phyloP scores from a whole-genome alignment of 2,329 filamentous ascomycete species.

The Shiraia bambusicola region DNA sequence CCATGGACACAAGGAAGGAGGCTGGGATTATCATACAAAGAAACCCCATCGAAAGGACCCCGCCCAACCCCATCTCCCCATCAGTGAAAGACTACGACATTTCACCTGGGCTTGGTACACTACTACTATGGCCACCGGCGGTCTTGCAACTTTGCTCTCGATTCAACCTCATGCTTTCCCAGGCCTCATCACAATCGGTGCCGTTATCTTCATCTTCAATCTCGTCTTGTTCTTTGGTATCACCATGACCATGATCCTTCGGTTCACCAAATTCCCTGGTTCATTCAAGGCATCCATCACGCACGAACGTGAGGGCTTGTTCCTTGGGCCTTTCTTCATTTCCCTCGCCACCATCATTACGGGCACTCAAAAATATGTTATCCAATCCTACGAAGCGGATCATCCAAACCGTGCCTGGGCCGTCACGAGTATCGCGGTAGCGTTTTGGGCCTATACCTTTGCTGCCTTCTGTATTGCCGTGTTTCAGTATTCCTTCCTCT shows the following conservation, averaged over 20 bases:
- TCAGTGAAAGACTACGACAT: constrained; percentile 34
- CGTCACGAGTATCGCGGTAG: constrained; percentile 41
- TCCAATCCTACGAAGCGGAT: constrained; percentile 35
- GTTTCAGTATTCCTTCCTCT: constrained; percentile 64
- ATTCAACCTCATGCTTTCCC: constrained; percentile 49
- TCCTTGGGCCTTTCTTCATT: constrained; percentile 49
- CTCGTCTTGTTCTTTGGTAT: constrained; percentile 48
- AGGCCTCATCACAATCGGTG: constrained; percentile 55
- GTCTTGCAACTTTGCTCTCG: constrained; percentile 48
- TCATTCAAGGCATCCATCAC: constrained; percentile 50
- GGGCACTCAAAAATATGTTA: constrained; percentile 44
- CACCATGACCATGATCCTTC: constrained; percentile 39
- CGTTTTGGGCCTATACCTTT: constrained; percentile 50
- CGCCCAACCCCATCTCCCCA: constrained; percentile 35
- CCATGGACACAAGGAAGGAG: constrained; percentile 8
- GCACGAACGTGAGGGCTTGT: constrained; percentile 55
- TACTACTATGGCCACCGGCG: constrained; percentile 52
- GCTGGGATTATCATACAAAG: constrained; percentile 29
- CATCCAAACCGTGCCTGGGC: constrained; percentile 47
- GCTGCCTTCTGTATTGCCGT: constrained; percentile 44
- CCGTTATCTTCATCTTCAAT: constrained; percentile 54
- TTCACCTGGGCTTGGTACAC: constrained; percentile 55
- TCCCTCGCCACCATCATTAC: constrained; percentile 47
- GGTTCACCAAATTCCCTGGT: constrained; percentile 50
- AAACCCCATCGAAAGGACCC: constrained; percentile 36